Base-by-base conservation (phyloP, 305 asterid genomes). In the Fraxinus sp. region DNA sequence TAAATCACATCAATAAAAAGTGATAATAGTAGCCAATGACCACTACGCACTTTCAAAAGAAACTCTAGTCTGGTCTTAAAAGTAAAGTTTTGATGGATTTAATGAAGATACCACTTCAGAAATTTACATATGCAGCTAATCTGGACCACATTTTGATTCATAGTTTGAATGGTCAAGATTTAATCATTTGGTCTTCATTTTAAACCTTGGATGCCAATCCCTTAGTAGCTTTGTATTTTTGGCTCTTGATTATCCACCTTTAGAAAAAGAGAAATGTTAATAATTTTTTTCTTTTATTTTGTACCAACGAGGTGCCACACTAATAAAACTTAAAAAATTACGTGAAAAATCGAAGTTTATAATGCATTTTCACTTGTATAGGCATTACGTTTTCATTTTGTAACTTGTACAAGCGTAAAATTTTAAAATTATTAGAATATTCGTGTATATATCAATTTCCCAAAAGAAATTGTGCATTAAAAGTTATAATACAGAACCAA, bases 121-220 rank as follows among this genome's bases (percentile, higher is more conserved):
- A 79, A 83, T 73, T 88, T 83, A 78, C 37, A 37, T 37, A 37
- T 37, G 87, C 86, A 85, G 74, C 79, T 81, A 81, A 80, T 11
- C 46, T 86, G 91, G 97, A 86, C 90, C 94, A 90, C 84, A 74
- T 71, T 24, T 82, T 88, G 91, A 90, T 89, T 89, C 84, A 78
- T 83, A 72, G 97, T 92, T 92, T 91, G 95, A 93, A 94, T 77
- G 97, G 97, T 94, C 97, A 94, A 92, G 88, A 84, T 86, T 77
- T 89, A 88, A 94, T 94, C 87, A 94, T 93, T 88, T 88, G 92
- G 90, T 84, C 87, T 90, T 88, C 93, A 87, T 84, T 86, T 86
- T 84, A 84, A 73, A 85, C 97, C 85, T 94, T 82, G 97, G 98
- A 94, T 94, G 77, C 98, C 92, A 78, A 26, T 71, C 77, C 88